Evolutionary conservation across 2,329 filamentous ascomycete genomes (phyloP), one percentile per base, ranked within the genome.

Genomic region (Pseudohalonectria lignicola): DNA sequence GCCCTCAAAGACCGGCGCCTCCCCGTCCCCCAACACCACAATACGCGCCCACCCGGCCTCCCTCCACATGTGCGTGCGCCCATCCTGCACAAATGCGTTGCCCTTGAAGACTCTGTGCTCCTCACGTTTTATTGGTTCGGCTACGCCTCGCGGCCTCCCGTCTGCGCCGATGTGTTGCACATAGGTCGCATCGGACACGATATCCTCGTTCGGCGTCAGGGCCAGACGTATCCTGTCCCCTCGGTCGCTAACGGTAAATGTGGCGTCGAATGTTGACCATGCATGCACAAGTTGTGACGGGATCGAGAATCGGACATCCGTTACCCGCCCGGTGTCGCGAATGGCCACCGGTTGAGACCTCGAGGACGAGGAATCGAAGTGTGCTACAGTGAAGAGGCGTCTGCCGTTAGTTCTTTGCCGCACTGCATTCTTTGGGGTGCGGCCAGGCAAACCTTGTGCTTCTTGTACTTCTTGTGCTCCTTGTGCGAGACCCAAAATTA

Each of bases 191-290:
- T 86, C 73, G 39, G 81, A 74, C 33, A 98, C 68, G 41, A 96
- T 79, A 60, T 96, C 86, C 62, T 93, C 76, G 56, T 96, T 96
- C 4, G 92, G 92, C 55, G 92, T 79, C 35, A 98, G 71, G 39
- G 74, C 72, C 37, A 98, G 71, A 46, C 86, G 85, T 51, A 96
- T 68, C 48, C 77, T 74, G 46, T 86, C 73, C 43, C 71, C 64
- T 37, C 73, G 69, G 43, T 72, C 68, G 50, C 83, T 76, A 48
- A 82, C 76, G 41, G 76, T 69, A 56, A 98, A 95, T 23, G 76
- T 79, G 44, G 96, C 65, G 51, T 94, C 85, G 58, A 98, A 98
- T 17, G 76, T 66, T 12, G 87, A 90, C 41, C 82, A 67, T 35
- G 87, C 79, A 53, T 92, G 80, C 33, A 94, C 76, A 42, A 82